phyloP scores from a whole-genome alignment of 805 yeast genomes.

The Kluyveromyces lactis region DNA sequence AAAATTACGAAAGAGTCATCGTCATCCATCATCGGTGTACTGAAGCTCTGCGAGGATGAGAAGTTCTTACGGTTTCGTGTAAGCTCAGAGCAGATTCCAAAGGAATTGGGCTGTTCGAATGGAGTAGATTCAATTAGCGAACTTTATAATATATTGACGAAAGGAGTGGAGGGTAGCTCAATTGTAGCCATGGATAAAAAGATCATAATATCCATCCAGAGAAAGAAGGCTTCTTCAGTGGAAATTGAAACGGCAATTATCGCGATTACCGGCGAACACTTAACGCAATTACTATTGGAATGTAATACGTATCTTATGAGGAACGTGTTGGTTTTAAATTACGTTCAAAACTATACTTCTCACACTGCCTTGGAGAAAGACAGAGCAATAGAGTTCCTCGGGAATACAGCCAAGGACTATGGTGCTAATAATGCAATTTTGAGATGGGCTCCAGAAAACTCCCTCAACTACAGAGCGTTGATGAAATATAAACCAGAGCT shows the following conservation, averaged over 20 bases:
- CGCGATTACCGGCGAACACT: neutral
- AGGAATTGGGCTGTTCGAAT: neutral
- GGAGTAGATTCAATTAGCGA: neutral
- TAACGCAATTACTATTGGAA: neutral
- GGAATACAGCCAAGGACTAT: conserved; percentile 21
- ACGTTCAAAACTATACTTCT: conserved; percentile 11
- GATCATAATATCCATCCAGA: neutral
- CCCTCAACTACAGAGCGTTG: conserved; percentile 19
- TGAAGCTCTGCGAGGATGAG: neutral
- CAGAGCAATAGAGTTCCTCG: conserved; percentile 23
- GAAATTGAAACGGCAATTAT: neutral
- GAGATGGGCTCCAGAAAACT: conserved; percentile 29
- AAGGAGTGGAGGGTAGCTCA: neutral
- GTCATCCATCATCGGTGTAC: neutral
- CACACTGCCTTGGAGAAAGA: conserved; percentile 23
- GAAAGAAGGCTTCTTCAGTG: neutral
- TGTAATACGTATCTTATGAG: neutral
- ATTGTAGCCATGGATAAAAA: neutral
- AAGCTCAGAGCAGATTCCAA: neutral
- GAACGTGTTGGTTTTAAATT: conserved; percentile 6
- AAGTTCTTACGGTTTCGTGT: neutral
- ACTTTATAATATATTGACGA: neutral
- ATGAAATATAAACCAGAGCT: conserved; percentile 11
- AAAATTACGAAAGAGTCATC: neutral
- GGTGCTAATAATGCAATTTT: conserved; percentile 17